A percentile compares a stretch with the other conserved stretches of the same genome.
Conservation (phyloP, 2,329 filamentous ascomycete genomes). For the Penicillium sp. region DNA sequence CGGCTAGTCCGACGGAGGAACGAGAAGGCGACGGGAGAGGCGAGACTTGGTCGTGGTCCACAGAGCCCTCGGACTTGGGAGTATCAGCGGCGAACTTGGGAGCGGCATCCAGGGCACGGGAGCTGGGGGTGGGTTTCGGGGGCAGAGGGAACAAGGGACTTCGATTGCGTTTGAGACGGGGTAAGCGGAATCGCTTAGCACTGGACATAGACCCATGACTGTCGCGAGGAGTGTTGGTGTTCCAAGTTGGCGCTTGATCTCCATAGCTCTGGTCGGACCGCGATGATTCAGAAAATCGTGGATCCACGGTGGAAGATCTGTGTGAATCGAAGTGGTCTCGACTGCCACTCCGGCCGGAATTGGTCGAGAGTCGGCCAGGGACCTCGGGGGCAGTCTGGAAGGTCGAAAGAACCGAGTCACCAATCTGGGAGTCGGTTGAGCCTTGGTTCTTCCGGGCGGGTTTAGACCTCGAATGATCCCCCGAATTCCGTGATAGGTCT, state of each 20-base stretch:
- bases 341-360: constrained; percentile 53
- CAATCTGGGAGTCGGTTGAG: constrained; percentile 33
- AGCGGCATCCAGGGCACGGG: constrained; percentile 18
- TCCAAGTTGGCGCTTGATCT: constrained; percentile 62
- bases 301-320: constrained; percentile 65
- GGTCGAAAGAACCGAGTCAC: constrained; percentile 36
- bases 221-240: constrained; percentile 66
- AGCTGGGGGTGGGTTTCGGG: constrained; percentile 56
- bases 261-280: constrained; percentile 83
- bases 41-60: constrained; percentile 41
- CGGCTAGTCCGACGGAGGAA: constrained; percentile 55
- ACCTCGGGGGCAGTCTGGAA: constrained; percentile 66
- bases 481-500: constrained; percentile 27
- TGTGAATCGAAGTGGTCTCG: constrained; percentile 66
- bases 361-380: constrained; percentile 55
- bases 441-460: constrained; percentile 28
- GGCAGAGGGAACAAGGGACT: constrained; percentile 87
- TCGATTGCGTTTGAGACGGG: constrained; percentile 75
- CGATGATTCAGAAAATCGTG: constrained; percentile 81
- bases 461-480: constrained; percentile 22
- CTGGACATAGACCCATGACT: constrained; percentile 60
- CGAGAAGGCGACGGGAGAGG: constrained; percentile 55
- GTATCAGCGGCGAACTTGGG: constrained; percentile 28
- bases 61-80: constrained; percentile 29
- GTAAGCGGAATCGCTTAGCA: constrained; percentile 79